Evolutionary conservation across 1,139 yeast genomes (phyloP).

Genomic region (Yamadazyma trypodendri): DNA sequence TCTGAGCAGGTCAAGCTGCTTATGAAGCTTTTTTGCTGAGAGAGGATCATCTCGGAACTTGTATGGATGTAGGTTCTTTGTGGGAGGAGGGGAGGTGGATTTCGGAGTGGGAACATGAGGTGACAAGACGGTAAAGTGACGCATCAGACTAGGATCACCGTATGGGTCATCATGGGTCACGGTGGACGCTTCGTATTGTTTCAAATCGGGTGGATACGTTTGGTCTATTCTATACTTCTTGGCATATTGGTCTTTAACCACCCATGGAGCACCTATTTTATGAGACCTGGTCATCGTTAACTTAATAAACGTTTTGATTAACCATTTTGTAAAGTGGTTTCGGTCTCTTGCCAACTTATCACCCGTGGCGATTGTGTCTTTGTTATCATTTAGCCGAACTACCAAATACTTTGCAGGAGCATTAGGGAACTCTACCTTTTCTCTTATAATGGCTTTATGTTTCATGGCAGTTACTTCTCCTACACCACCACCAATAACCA

Average conservation of each 20-base stretch:
- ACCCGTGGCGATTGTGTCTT: constrained; percentile 70
- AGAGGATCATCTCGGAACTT: constrained; percentile 1
- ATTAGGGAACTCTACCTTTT: constrained; percentile 49
- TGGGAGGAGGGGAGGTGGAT: neutral
- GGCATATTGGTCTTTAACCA: constrained; percentile 78
- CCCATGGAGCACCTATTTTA: constrained; percentile 95
- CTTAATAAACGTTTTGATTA: constrained; percentile 85
- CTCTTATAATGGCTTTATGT: constrained; percentile 41
- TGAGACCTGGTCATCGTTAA: constrained; percentile 78
- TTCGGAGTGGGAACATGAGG: constrained; percentile 6
- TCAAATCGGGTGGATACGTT: constrained; percentile 54
- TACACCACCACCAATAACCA: constrained; percentile 12
- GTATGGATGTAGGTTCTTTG: neutral
- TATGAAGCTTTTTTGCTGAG: constrained; percentile 1
- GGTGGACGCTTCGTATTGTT: constrained; percentile 40
- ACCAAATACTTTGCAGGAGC: constrained; percentile 63
- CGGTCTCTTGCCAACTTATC: constrained; percentile 78
- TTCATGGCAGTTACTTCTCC: constrained; percentile 19
- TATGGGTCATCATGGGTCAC: constrained; percentile 31
- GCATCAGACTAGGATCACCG: constrained; percentile 18
- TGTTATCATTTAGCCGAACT: constrained; percentile 45
- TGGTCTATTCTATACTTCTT: constrained; percentile 57
- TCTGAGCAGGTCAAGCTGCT: constrained; percentile 1
- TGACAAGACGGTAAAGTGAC: constrained; percentile 13
- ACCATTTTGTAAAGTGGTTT: constrained; percentile 83